Evolutionary conservation across 495 filamentous ascomycete species (phyloP).

Genomic region (Aspergillus cristatus): DNA sequence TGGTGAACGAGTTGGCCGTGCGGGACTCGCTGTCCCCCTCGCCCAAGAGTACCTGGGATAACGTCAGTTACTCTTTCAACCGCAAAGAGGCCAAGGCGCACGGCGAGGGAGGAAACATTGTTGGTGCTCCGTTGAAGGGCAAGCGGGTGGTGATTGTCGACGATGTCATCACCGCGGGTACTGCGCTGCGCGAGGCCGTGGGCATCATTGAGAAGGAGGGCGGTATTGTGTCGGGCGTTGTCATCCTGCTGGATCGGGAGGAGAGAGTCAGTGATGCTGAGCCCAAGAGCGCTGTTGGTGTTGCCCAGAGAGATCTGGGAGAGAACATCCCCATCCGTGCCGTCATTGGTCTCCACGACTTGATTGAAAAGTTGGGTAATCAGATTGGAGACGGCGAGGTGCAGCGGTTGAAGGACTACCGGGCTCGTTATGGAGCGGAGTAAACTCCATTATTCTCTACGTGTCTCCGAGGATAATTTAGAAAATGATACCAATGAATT

Average conservation of each 20-base stretch:
- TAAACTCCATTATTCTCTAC: constrained; percentile 10
- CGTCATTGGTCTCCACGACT: constrained; percentile 59
- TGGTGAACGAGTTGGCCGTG: constrained; percentile 57
- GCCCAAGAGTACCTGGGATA: constrained; percentile 28
- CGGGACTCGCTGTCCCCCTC: constrained; percentile 40
- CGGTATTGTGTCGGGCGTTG: constrained; percentile 70
- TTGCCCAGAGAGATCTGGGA: constrained; percentile 59
- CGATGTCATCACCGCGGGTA: constrained; percentile 93
- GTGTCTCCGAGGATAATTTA: not conserved
- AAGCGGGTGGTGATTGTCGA: constrained; percentile 85
- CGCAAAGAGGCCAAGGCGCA: constrained; percentile 92
- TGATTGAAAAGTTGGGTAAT: constrained; percentile 54
- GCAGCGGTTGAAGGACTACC: constrained; percentile 66
- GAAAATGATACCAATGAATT: not conserved
- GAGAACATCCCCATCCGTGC: constrained; percentile 36
- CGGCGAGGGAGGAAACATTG: constrained; percentile 86
- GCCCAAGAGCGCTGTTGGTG: constrained; percentile 62
- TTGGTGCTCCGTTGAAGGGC: constrained; percentile 73
- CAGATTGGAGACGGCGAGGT: constrained; percentile 51
- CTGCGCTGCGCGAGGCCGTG: constrained; percentile 84
- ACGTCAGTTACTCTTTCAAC: constrained; percentile 76
- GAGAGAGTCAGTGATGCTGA: constrained; percentile 60
- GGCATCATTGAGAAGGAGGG: constrained; percentile 73
- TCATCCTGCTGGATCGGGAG: constrained; percentile 80
- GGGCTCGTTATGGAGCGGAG: constrained; percentile 52